Conservation (phyloP, 2,329 filamentous ascomycete genomes). For the Westerdykella sp. region DNA sequence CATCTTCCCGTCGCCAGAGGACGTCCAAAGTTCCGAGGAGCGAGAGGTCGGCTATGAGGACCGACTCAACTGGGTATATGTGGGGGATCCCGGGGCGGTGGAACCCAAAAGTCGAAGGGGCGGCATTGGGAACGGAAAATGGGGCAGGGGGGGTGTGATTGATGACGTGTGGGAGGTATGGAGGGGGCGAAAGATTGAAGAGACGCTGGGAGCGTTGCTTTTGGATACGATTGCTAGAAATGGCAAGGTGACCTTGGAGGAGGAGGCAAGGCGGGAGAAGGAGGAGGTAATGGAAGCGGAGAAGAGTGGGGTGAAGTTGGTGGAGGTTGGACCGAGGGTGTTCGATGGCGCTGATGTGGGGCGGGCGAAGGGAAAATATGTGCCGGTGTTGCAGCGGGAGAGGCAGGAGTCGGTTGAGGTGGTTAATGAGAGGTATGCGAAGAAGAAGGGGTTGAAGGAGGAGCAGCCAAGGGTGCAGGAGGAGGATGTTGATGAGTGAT, state of each 20-base stretch:
- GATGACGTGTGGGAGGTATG: constrained; percentile 72
- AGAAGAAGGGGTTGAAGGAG: constrained; percentile 42
- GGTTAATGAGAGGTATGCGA: constrained; percentile 56
- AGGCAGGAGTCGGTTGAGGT: constrained; percentile 54
- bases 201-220: constrained; percentile 70
- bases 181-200: constrained; percentile 82
- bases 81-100: constrained; percentile 57
- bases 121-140: constrained; percentile 25
- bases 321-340: constrained; percentile 43
- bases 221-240: constrained; percentile 54
- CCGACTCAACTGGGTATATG: constrained; percentile 69
- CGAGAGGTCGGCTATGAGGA: constrained; percentile 47
- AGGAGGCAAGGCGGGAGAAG: constrained; percentile 9
- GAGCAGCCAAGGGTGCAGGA: constrained; percentile 9
- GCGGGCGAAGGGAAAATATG: constrained; percentile 52
- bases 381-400: constrained; percentile 50
- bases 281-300: constrained; percentile 1
- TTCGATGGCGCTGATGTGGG: constrained; percentile 54
- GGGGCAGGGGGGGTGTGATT: constrained; percentile 31
- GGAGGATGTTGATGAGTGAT: constrained; percentile 30
- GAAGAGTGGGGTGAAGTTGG: constrained; percentile 7
- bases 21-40: constrained; percentile 33
- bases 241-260: constrained; percentile 27
- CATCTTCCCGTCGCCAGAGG: constrained; percentile 60
- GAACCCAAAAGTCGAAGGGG: constrained; percentile 39